Evolutionary conservation across 78 protist species (phyloP).

Genomic region (Dictyostelium discoideum): DNA sequence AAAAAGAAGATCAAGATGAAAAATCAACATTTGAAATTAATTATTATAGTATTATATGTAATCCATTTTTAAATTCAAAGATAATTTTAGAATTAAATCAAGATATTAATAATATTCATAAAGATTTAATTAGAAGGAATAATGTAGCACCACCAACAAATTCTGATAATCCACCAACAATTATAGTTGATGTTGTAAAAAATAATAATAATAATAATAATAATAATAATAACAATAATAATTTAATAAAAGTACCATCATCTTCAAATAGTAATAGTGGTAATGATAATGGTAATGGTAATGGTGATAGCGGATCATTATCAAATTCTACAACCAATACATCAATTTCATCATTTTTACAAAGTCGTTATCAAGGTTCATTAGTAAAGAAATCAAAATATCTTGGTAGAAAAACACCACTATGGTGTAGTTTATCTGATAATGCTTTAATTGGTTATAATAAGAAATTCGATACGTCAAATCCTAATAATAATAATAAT

Average conservation of each 20-base stretch:
- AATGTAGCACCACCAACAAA: too few relatives aligned
- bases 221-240: not conserved
- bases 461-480: not conserved
- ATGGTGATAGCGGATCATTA: not conserved
- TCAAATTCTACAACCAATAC: not conserved
- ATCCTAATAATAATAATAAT: not conserved
- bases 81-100: slow-evolving; percentile 9
- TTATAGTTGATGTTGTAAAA: not conserved
- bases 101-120: not conserved
- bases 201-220: not conserved
- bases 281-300: not conserved
- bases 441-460: not conserved
- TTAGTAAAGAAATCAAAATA: slow-evolving; percentile 53
- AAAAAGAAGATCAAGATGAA: not conserved
- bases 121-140: not conserved
- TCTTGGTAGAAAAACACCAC: slow-evolving; percentile 21
- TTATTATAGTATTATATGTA: not conserved
- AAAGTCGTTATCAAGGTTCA: slow-evolving; percentile 14
- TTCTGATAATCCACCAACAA: not conserved
- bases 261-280: not conserved
- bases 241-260: not conserved
- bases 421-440: not conserved
- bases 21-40: not conserved
- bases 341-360: slow-evolving; percentile 14
- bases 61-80: slow-evolving; percentile 32